Conservation (phyloP, 106 monocot species). For the Dendrobium huoshanense region DNA sequence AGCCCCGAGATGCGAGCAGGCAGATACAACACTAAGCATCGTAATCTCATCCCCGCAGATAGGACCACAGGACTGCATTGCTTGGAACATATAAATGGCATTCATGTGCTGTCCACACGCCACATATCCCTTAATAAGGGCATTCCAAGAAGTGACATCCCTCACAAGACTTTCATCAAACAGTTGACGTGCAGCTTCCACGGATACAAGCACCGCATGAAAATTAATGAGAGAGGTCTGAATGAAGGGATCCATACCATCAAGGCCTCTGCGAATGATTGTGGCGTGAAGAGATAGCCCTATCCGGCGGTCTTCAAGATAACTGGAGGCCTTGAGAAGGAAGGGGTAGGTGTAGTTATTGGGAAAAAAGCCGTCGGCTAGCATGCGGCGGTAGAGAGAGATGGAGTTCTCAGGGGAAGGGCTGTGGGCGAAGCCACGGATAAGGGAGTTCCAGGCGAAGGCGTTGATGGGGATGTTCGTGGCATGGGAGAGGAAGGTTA, state of each 20-base stretch:
- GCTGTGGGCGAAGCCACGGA: slow-evolving; percentile 37
- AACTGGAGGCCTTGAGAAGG: slow-evolving; percentile 41
- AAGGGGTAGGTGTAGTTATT: slow-evolving; percentile 75
- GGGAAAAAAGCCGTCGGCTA: slow-evolving; percentile 18
- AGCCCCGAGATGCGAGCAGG: slow-evolving; percentile 48
- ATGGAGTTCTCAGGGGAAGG: slow-evolving; percentile 23
- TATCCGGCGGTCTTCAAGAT: slow-evolving; percentile 10
- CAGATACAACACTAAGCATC: slow-evolving; percentile 41
- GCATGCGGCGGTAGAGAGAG: slow-evolving; percentile 31
- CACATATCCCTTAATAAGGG: slow-evolving; percentile 57
- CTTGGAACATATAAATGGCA: slow-evolving; percentile 32
- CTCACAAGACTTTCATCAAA: slow-evolving; percentile 39
- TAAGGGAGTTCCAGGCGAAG: slow-evolving; percentile 31
- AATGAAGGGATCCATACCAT: slow-evolving; percentile 35
- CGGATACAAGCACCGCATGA: slow-evolving; percentile 25
- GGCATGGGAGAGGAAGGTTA: slow-evolving; percentile 8
- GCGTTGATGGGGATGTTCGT: slow-evolving; percentile 4
- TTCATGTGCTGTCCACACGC: slow-evolving; percentile 17
- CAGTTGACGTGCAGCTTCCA: slow-evolving; percentile 15
- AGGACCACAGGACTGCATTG: slow-evolving; percentile 2
- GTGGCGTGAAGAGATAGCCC: slow-evolving; percentile 44
- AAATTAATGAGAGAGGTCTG: slow-evolving; percentile 42
- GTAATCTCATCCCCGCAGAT: slow-evolving; percentile 45
- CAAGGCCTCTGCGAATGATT: slow-evolving; percentile 43
- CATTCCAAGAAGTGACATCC: slow-evolving; percentile 58